Conservation (phyloP, 805 yeast species). For the Clavispora santaluciae region DNA sequence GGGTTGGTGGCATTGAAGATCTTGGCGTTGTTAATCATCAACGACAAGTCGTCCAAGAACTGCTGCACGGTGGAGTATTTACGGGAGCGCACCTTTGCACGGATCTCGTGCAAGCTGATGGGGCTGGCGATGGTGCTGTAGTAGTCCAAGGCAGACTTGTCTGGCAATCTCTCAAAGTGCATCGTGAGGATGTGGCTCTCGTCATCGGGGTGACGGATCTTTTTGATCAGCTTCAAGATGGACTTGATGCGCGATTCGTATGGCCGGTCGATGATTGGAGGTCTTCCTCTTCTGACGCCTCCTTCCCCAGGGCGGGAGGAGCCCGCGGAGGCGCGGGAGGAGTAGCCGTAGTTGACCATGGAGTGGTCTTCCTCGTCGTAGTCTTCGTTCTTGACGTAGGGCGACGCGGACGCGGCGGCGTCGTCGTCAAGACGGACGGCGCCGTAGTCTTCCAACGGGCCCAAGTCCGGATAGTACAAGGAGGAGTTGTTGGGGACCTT, state of each 20-base stretch:
- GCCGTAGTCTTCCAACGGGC: conserved; percentile 42
- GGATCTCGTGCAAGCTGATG: conserved; percentile 65
- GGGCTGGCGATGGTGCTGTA: conserved; percentile 54
- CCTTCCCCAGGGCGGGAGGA: conserved; percentile 20
- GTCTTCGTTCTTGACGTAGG: conserved; percentile 11
- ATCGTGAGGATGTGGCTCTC: conserved; percentile 48
- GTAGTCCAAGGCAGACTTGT: conserved; percentile 51
- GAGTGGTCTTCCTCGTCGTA: conserved; percentile 14
- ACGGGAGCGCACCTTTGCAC: conserved; percentile 80
- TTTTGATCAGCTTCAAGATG: conserved; percentile 74
- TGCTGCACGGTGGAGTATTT: conserved; percentile 71
- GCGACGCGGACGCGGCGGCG: conserved; percentile 7
- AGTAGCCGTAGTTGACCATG: conserved; percentile 2
- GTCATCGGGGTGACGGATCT: conserved; percentile 51
- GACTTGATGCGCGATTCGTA: conserved; percentile 90
- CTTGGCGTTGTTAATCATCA: conserved; percentile 72
- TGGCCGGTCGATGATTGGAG: conserved; percentile 87
- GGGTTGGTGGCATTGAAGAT: conserved; percentile 50
- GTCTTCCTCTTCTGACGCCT: conserved; percentile 78
- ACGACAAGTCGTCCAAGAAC: conserved; percentile 71
- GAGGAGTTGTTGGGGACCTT: conserved; percentile 29
- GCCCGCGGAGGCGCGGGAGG: conserved; percentile 1
- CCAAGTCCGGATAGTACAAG: conserved; percentile 58
- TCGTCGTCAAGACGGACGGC: conserved; percentile 9
- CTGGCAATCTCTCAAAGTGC: conserved; percentile 81